Percentiles rank a stretch among this genome's conserved stretches.
phyloP scores from a whole-genome alignment of 1,139 yeast genomes.

The Torulaspora globosa region DNA sequence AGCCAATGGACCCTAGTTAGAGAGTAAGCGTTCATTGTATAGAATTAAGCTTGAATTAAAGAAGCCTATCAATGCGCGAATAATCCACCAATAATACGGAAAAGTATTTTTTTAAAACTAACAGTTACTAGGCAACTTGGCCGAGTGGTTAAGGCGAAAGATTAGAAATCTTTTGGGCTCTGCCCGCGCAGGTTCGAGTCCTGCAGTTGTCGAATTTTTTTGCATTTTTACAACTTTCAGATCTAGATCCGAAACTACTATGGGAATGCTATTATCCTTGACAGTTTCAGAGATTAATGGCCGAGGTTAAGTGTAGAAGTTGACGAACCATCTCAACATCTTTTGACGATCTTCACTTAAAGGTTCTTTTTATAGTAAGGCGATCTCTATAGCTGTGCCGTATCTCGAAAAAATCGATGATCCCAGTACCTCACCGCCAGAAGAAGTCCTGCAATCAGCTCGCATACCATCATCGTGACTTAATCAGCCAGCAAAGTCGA shows the following conservation, averaged over 20 bases:
- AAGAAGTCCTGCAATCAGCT: not conserved
- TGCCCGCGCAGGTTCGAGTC: conserved; percentile 42
- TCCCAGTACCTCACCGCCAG: not conserved
- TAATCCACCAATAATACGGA: no score
- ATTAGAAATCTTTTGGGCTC: conserved; percentile 50
- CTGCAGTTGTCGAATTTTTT: conserved; percentile 38
- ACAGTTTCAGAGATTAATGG: no score
- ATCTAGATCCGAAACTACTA: no score
- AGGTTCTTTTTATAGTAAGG: not conserved
- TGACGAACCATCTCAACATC: not conserved
- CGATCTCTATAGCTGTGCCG: not conserved
- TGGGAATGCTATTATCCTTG: no score
- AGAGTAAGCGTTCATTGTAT: no score
- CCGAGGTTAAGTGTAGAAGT: not conserved
- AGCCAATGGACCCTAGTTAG: no score
- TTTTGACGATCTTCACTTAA: not conserved
- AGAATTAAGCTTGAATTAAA: no score
- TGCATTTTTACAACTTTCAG: not conserved
- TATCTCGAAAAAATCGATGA: not conserved
- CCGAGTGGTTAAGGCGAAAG: conserved; percentile 56
- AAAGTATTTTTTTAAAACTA: no score
- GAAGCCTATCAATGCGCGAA: no score
- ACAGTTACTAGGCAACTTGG: conserved; percentile 41
- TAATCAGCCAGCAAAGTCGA: not conserved
- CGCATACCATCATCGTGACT: not conserved